phyloP scores from a whole-genome alignment of 2,329 filamentous ascomycete genomes.

The Pyricularia grisea region DNA sequence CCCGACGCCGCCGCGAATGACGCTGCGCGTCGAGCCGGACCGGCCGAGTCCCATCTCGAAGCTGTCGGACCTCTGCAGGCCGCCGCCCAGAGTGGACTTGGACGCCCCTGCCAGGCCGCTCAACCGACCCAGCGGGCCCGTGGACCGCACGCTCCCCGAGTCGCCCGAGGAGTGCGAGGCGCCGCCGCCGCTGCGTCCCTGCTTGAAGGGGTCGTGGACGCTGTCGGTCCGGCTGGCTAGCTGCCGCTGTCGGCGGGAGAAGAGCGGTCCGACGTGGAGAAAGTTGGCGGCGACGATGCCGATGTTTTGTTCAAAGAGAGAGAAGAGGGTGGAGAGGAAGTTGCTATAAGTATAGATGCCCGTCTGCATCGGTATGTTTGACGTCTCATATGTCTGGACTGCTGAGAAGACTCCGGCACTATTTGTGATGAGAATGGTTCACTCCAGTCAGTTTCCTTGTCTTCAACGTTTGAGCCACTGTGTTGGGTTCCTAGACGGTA shows the following conservation, averaged over 20 bases:
- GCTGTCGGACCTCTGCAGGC: slow-evolving; percentile 12
- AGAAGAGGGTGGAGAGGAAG: slow-evolving; percentile 22
- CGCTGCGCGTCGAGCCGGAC: neutral
- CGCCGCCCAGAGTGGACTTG: slow-evolving; percentile 17
- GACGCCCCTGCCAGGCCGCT: slow-evolving; percentile 11
- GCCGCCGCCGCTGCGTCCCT: neutral
- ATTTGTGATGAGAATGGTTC: neutral
- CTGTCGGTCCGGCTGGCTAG: slow-evolving; percentile 8
- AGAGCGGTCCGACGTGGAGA: slow-evolving; percentile 22
- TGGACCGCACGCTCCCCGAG: neutral
- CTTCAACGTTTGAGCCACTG: neutral
- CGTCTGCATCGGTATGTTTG: slow-evolving; percentile 16
- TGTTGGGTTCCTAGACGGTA: neutral
- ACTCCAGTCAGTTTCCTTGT: neutral
- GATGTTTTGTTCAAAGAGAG: slow-evolving; percentile 26
- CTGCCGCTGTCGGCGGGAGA: slow-evolving; percentile 12
- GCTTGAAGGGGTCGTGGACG: neutral
- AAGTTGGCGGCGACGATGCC: slow-evolving; percentile 26
- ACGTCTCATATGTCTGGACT: slow-evolving; percentile 24
- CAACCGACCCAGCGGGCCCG: slow-evolving; percentile 10
- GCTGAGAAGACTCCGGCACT: slow-evolving; percentile 22
- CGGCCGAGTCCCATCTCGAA: slow-evolving; percentile 7
- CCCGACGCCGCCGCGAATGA: neutral
- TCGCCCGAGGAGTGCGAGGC: neutral
- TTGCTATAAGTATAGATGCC: slow-evolving; percentile 19